Percentiles rank a stretch among this genome's conserved stretches.
Evolutionary conservation across 2,329 filamentous ascomycete genomes (phyloP).

Genomic region (Ophiocordyceps camponoti-leonardi): DNA sequence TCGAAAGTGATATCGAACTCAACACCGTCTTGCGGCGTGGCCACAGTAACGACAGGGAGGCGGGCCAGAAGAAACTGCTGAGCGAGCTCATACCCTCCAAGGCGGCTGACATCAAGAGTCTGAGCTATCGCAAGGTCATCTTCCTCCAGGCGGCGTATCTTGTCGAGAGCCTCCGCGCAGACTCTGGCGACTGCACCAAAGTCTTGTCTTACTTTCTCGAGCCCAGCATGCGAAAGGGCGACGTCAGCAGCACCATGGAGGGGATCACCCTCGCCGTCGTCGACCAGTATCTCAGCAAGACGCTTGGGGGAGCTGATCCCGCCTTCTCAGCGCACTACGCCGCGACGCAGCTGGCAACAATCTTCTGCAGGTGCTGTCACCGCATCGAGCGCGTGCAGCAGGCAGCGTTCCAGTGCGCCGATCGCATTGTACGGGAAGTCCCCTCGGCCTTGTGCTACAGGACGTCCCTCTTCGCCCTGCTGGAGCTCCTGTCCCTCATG

Average conservation of each 20-base stretch:
- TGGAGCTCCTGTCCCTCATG: slow-evolving; percentile 86
- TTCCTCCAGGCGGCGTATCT: slow-evolving; percentile 84
- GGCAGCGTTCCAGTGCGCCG: slow-evolving; percentile 66
- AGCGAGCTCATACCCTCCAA: slow-evolving; percentile 57
- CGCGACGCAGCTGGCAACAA: slow-evolving; percentile 69
- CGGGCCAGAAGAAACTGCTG: slow-evolving; percentile 66
- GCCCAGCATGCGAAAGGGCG: slow-evolving; percentile 54
- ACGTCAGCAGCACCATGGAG: slow-evolving; percentile 48
- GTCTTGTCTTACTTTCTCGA: slow-evolving; percentile 89
- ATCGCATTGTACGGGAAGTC: slow-evolving; percentile 68
- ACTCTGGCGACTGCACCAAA: slow-evolving; percentile 77
- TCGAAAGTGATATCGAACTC: slow-evolving; percentile 92
- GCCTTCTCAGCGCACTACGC: slow-evolving; percentile 82
- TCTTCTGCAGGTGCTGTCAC: slow-evolving; percentile 84
- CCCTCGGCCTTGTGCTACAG: slow-evolving; percentile 84
- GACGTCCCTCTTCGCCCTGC: slow-evolving; percentile 75
- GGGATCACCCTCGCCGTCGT: slow-evolving; percentile 51
- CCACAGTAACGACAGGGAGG: slow-evolving; percentile 60
- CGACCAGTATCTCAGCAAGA: slow-evolving; percentile 62
- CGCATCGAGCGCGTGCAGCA: slow-evolving; percentile 83
- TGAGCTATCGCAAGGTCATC: slow-evolving; percentile 81
- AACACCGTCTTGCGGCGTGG: slow-evolving; percentile 85
- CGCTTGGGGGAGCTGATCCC: slow-evolving; percentile 51
- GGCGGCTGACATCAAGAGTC: slow-evolving; percentile 58
- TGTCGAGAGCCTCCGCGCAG: slow-evolving; percentile 74